A percentile compares a stretch with the other conserved stretches of the same genome.
phyloP scores from a whole-genome alignment of 352 stramenopile species.

The Globisporangium cylindrosporum region DNA sequence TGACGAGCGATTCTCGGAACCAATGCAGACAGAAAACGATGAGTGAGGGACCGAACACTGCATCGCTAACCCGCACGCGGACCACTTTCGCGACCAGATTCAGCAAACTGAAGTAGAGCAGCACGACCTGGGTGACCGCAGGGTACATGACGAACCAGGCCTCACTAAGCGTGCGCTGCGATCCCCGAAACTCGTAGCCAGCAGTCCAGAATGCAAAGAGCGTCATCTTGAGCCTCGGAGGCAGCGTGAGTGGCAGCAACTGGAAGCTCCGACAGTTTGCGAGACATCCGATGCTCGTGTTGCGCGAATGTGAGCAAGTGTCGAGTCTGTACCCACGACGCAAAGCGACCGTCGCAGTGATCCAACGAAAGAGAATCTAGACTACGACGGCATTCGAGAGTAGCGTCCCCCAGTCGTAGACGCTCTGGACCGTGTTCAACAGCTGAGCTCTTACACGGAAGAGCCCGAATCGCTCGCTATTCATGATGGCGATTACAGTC shows the following conservation, averaged over 20 bases:
- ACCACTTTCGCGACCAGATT: conserved; percentile 19
- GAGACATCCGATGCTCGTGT: conserved; percentile 4
- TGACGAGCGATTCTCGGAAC: neutral
- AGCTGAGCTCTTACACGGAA: neutral
- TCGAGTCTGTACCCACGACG: neutral
- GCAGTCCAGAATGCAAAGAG: conserved; percentile 29
- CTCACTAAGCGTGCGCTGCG: conserved; percentile 16
- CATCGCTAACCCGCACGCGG: conserved; percentile 22
- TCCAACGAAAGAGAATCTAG: conserved; percentile 11
- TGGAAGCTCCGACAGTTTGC: conserved; percentile 9
- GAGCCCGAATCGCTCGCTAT: conserved; percentile 15
- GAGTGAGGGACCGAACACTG: conserved; percentile 23
- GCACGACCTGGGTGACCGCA: conserved; percentile 21
- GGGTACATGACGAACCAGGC: conserved; percentile 36
- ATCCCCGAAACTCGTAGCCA: conserved; percentile 21
- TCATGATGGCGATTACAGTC: conserved; percentile 11
- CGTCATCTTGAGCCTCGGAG: conserved; percentile 19
- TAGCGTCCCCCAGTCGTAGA: conserved; percentile 13
- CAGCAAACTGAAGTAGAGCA: conserved; percentile 28
- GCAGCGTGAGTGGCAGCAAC: conserved; percentile 18
- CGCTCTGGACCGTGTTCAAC: neutral
- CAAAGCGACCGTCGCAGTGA: conserved; percentile 10
- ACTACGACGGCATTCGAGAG: conserved; percentile 4
- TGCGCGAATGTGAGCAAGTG: neutral
- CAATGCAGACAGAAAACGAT: conserved; percentile 20